These are phyloP conservation scores for Lagerstroemia speciosa DNA, from an alignment of 345 rosid genomes.

Conservation along the genomic window DNA sequence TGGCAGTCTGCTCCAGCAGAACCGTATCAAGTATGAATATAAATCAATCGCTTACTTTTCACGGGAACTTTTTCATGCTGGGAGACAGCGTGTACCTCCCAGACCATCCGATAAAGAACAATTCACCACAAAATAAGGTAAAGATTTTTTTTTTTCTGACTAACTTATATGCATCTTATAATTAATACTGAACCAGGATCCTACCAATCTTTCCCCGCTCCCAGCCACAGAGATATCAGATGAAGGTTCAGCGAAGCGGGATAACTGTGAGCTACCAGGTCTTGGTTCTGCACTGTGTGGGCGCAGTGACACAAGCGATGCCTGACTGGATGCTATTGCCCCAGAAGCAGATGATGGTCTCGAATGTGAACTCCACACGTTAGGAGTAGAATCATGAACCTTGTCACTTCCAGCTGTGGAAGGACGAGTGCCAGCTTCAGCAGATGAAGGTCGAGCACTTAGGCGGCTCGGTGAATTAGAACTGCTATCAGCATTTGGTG, in stretches of 20 bases:
- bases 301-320: slow-evolving; percentile 54
- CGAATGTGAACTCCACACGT: slow-evolving; percentile 70
- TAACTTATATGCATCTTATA: background rate
- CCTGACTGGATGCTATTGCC: slow-evolving; percentile 58
- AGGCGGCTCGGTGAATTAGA: slow-evolving; percentile 69
- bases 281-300: slow-evolving; percentile 99
- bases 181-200: background rate
- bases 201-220: slow-evolving; percentile 58
- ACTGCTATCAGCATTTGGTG: slow-evolving; percentile 68
- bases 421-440: slow-evolving; percentile 87
- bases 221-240: slow-evolving; percentile 59
- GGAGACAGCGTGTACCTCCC: background rate
- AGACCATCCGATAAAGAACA: background rate
- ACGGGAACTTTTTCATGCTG: background rate
- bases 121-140: background rate
- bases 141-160: background rate
- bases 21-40: background rate
- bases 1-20: background rate
- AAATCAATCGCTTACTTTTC: background rate
- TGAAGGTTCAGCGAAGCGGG: slow-evolving; percentile 86
- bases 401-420: slow-evolving; percentile 89
- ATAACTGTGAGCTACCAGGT: slow-evolving; percentile 93
- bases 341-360: slow-evolving; percentile 98
- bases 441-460: slow-evolving; percentile 90
- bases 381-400: slow-evolving; percentile 46